Base-by-base conservation (phyloP, 2,329 filamentous ascomycete genomes). In the Tothia fuscella region DNA sequence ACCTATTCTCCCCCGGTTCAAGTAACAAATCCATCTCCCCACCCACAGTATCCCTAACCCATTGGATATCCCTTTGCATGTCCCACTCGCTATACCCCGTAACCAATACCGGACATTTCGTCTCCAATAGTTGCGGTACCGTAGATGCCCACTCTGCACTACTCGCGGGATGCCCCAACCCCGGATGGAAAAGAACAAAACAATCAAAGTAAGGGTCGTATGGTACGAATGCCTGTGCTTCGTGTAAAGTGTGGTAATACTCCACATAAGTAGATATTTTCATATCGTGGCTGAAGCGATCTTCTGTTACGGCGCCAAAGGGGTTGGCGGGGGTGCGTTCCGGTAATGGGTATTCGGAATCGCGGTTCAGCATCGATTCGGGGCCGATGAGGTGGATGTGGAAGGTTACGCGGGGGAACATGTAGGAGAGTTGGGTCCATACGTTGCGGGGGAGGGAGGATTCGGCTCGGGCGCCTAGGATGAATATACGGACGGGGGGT, bases 141-240 rank as follows among this genome's bases (percentile, higher is more conserved):
- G 91, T 96, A 53, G 89, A 80, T 45, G 82, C 75, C 91, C 93
- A 98, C 61, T 98, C 91, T 54, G 93, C 84, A 40, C 83, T 84
- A 55, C 82, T 89, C 12, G 88, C 86, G 1, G 93, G 88, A 60
- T 98, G 91, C 10, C 91, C 93, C 14, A 98, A 73, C 6, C 93
- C 93, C 0, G 93, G 93, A 56, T 98, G 93, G 71, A 96, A 98
- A 39, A 95, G 74, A 54, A 98, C 79, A 57, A 98, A 94, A 61
- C 84, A 91, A 67, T 98, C 91, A 60, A 98, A 94, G 66, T 98
- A 98, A 1, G 91, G 91, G 57, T 98, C 91, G 57, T 93, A 95
- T 0, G 93, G 91, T 44, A 83, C 78, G 65, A 96, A 98, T 57
- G 88, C 75, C 36, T 86, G 82, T 0, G 89, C 83, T 58, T 87